phyloP scores from a whole-genome alignment of 805 yeast species.

The Barnettozyma californica region DNA sequence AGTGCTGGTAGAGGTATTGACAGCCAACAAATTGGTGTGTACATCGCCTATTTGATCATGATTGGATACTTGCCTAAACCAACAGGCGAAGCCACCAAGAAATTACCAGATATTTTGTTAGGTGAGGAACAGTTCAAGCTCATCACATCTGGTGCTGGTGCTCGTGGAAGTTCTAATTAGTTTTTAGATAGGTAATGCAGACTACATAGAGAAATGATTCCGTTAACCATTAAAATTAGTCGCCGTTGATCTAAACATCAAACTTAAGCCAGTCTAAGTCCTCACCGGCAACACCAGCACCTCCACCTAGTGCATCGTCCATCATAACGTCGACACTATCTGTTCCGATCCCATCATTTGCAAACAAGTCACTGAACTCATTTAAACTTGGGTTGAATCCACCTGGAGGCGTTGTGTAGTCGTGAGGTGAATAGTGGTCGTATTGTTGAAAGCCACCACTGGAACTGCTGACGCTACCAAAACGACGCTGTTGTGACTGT shows the following conservation, averaged over 20 bases:
- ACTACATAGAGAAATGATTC: background rate
- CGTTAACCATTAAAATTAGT: background rate
- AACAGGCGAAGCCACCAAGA: slow-evolving; percentile 31
- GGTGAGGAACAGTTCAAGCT: slow-evolving; percentile 51
- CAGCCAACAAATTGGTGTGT: slow-evolving; percentile 58
- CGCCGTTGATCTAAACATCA: slow-evolving; percentile 16
- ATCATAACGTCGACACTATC: slow-evolving; percentile 8
- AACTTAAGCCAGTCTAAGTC: slow-evolving; percentile 28
- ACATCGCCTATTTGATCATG: slow-evolving; percentile 72
- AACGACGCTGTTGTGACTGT: slow-evolving; percentile 3
- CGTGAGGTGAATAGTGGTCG: background rate
- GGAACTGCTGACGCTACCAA: background rate
- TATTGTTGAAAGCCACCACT: background rate
- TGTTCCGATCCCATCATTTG: background rate
- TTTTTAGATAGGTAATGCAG: background rate
- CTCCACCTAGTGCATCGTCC: slow-evolving; percentile 13
- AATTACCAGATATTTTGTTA: slow-evolving; percentile 54
- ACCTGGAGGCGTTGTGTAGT: background rate
- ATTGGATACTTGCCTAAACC: slow-evolving; percentile 79
- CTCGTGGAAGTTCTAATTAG: slow-evolving; percentile 57
- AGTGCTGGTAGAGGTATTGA: slow-evolving; percentile 76
- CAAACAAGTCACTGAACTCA: slow-evolving; percentile 1
- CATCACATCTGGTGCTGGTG: slow-evolving; percentile 64
- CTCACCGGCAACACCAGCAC: slow-evolving; percentile 13
- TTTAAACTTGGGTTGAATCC: slow-evolving; percentile 1